These are phyloP conservation scores for Fusarium verticillioides DNA, from an alignment of 2,329 filamentous ascomycete genomes.

Conservation along the genomic window DNA sequence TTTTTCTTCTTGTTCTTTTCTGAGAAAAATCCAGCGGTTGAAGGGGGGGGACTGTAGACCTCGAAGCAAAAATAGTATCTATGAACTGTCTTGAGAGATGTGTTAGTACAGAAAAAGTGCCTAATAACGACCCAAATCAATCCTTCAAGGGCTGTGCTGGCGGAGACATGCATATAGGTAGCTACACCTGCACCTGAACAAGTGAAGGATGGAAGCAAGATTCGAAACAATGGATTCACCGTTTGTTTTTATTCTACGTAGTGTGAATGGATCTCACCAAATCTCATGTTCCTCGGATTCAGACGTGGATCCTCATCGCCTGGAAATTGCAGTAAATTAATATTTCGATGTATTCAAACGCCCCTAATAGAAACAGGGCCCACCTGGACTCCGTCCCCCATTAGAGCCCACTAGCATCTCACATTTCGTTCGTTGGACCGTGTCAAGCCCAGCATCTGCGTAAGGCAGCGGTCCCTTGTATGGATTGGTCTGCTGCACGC, in stretches of 20 bases:
- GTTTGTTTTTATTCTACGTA: conserved; percentile 34
- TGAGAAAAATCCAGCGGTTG: conserved; percentile 2
- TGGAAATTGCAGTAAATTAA: conserved; percentile 38
- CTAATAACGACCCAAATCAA: conserved; percentile 12
- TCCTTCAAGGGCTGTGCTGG: conserved; percentile 32
- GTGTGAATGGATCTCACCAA: conserved; percentile 21
- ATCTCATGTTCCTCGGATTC: conserved; percentile 2
- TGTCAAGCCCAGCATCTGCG: conserved; percentile 11
- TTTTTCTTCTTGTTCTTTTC: background rate
- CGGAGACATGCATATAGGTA: conserved; percentile 28
- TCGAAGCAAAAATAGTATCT: conserved; percentile 8
- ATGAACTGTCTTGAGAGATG: background rate
- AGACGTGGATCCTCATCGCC: conserved; percentile 31
- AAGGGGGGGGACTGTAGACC: background rate
- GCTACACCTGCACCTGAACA: conserved; percentile 9
- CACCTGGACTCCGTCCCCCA: conserved; percentile 25
- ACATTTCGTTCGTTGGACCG: conserved; percentile 26
- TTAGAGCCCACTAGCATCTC: conserved; percentile 25
- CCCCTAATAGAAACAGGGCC: conserved; percentile 37
- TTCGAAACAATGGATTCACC: conserved; percentile 34
- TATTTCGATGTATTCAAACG: conserved; percentile 30
- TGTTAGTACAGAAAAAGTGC: background rate
- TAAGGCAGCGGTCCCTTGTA: conserved; percentile 21
- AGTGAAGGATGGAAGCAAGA: conserved; percentile 21
- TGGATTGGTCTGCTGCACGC: conserved; percentile 1